Percentiles rank a stretch among this genome's conserved stretches.
phyloP scores from a whole-genome alignment of 2,329 filamentous ascomycete species.

The Dactylellina drechsleri region DNA sequence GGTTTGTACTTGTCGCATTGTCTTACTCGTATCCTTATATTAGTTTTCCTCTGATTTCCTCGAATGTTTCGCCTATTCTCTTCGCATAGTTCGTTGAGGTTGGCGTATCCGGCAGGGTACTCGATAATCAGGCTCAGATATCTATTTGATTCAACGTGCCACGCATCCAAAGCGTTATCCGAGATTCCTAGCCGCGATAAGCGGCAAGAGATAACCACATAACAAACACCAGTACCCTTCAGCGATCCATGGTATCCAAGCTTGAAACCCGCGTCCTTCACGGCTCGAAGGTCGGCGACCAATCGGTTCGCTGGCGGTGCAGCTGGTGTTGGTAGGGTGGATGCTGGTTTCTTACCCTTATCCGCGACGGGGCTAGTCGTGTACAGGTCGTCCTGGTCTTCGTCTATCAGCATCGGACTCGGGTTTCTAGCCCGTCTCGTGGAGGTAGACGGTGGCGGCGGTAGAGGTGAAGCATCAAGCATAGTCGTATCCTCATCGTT shows the following conservation, averaged over 20 bases:
- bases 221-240: slow-evolving; percentile 63
- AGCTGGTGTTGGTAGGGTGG: slow-evolving; percentile 12
- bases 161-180: slow-evolving; percentile 78
- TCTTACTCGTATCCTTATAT: slow-evolving; percentile 40
- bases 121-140: slow-evolving; percentile 79
- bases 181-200: slow-evolving; percentile 77
- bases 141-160: slow-evolving; percentile 74
- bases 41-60: slow-evolving; percentile 6
- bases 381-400: slow-evolving; percentile 34
- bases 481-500: slow-evolving; percentile 33
- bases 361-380: slow-evolving; percentile 18
- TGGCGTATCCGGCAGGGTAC: slow-evolving; percentile 71
- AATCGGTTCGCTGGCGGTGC: slow-evolving; percentile 14
- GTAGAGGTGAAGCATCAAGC: not conserved
- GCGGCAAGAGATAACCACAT: slow-evolving; percentile 75
- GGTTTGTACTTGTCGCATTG: slow-evolving; percentile 49
- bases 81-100: slow-evolving; percentile 67
- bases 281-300: slow-evolving; percentile 69
- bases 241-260: slow-evolving; percentile 69
- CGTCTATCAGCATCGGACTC: slow-evolving; percentile 33
- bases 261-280: slow-evolving; percentile 74
- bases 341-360: slow-evolving; percentile 41
- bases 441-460: not conserved
- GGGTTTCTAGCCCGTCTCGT: slow-evolving; percentile 8
- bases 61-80: slow-evolving; percentile 53